A percentile compares a stretch with the other conserved stretches of the same genome.
phyloP scores from a whole-genome alignment of 78 protist species.

The Anaeramoeba ignava region DNA sequence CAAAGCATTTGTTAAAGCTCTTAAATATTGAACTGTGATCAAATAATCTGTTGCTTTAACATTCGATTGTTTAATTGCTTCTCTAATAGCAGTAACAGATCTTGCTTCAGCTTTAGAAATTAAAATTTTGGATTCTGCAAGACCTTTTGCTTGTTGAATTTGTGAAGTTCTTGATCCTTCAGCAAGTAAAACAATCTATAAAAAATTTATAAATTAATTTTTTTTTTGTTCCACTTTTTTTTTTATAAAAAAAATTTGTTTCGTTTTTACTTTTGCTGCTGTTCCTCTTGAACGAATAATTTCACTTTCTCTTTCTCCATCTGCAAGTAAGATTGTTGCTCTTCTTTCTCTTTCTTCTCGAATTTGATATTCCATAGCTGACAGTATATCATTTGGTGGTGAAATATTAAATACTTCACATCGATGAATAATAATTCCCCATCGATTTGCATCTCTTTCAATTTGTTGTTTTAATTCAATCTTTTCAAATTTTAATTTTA shows the following conservation, averaged over 20 bases:
- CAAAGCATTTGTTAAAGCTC: no score
- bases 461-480: neutral
- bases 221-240: no score
- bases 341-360: conserved; percentile 11
- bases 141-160: neutral
- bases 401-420: conserved; percentile 14
- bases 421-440: conserved; percentile 20
- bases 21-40: no score
- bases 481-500: neutral
- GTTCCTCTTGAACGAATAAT: no score
- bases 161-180: neutral
- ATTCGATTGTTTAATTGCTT: no score
- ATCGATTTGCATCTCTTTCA: conserved; percentile 7
- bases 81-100: no score
- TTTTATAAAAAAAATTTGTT: no score
- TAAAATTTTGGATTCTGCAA: conserved; percentile 12
- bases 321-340: conserved; percentile 6
- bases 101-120: conserved; percentile 5
- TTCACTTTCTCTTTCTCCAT: conserved; percentile 7
- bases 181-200: neutral
- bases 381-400: conserved; percentile 10
- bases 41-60: no score
- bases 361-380: conserved; percentile 12
- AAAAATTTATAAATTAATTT: neutral
- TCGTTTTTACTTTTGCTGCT: no score